A percentile compares a stretch with the other conserved stretches of the same genome.
phyloP scores from a whole-genome alignment of 805 yeast species.

The Starmerella bombi region DNA sequence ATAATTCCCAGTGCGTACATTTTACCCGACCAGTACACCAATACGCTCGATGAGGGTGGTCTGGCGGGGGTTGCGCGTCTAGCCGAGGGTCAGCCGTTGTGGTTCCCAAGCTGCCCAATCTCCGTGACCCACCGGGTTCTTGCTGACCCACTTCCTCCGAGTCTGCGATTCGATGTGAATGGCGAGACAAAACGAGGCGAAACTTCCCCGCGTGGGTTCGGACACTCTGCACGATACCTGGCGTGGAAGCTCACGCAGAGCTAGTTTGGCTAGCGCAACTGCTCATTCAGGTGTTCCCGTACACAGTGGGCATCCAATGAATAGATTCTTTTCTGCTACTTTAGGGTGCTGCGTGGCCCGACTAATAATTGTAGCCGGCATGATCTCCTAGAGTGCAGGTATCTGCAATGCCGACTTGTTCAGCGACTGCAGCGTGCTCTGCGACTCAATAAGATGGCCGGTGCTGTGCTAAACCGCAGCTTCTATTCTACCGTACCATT shows the following conservation, averaged over 20 bases:
- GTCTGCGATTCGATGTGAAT: constrained; percentile 17
- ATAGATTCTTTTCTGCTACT: no score
- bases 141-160: constrained; percentile 19
- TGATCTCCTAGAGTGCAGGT: no score
- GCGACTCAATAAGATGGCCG: no score
- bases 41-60: constrained; percentile 14
- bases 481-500: no score
- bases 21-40: constrained; percentile 20
- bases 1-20: constrained; percentile 22
- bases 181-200: constrained; percentile 24
- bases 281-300: no score
- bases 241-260: constrained; percentile 50
- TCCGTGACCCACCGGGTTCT: constrained; percentile 21
- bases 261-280: no score
- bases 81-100: constrained; percentile 21
- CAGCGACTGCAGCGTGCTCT: no score
- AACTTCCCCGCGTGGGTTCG: constrained; percentile 32
- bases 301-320: no score
- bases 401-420: no score
- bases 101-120: constrained; percentile 24
- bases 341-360: no score
- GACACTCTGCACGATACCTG: constrained; percentile 64
- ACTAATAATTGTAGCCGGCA: no score
- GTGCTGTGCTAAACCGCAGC: no score
- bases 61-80: constrained; percentile 17